A percentile compares a stretch with the other conserved stretches of the same genome.
These are phyloP conservation scores for Sporopachydermia quercuum DNA, from an alignment of 805 yeast species.

Conservation along the genomic window DNA sequence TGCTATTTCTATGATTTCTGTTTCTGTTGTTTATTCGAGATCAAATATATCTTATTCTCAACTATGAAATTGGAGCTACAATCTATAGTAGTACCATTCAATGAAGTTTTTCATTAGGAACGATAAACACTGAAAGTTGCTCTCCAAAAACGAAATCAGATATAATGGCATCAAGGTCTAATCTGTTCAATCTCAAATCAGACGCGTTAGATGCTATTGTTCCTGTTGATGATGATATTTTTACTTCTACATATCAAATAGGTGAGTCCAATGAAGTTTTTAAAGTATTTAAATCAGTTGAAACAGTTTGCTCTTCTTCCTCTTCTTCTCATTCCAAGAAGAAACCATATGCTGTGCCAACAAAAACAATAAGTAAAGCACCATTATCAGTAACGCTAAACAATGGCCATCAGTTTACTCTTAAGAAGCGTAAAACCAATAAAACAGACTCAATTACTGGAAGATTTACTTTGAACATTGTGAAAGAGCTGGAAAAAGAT, in stretches of 20 bases:
- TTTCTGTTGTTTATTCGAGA: too few species aligned
- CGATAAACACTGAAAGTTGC: too few species aligned
- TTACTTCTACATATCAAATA: not conserved
- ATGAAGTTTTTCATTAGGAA: too few species aligned
- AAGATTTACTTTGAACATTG: not conserved
- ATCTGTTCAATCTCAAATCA: not conserved
- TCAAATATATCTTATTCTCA: too few species aligned
- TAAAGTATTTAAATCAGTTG: too few species aligned
- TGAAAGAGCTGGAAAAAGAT: not conserved
- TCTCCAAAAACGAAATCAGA: too few species aligned
- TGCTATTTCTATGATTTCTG: too few species aligned
- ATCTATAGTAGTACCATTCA: too few species aligned
- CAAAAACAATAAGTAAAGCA: not conserved
- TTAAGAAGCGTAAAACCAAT: not conserved
- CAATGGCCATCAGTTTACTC: not conserved
- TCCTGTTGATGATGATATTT: not conserved
- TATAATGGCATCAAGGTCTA: too few species aligned
- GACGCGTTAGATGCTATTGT: constrained; percentile 1
- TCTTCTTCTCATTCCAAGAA: too few species aligned
- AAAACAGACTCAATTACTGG: not conserved
- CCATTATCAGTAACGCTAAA: not conserved
- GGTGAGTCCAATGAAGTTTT: not conserved
- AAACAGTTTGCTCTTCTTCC: too few species aligned
- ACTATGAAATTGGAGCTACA: too few species aligned
- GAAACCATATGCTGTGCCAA: not conserved